Percentiles rank a stretch among this genome's conserved stretches.
Evolutionary conservation across 139 green algal genomes (phyloP).

Genomic region (Tetraselmis striata): DNA sequence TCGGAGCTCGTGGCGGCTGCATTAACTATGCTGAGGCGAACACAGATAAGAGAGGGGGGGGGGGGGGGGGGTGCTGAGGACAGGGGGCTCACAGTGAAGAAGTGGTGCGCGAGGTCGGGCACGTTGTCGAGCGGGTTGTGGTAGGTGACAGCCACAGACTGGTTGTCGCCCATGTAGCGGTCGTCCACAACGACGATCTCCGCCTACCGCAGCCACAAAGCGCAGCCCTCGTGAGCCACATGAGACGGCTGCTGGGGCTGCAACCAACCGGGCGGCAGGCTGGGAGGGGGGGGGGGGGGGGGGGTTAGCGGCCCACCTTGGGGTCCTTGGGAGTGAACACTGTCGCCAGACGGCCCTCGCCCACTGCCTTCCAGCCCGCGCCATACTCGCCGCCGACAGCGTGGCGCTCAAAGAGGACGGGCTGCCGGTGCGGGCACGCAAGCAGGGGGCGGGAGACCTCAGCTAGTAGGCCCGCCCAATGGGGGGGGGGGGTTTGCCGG

Average conservation of each 20-base stretch:
- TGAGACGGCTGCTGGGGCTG: too few species aligned
- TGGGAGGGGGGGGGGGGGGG: too few species aligned
- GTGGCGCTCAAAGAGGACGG: slow-evolving; percentile 28
- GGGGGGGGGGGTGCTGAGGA: too few species aligned
- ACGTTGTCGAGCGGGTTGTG: slow-evolving; percentile 31
- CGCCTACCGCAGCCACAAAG: too few species aligned
- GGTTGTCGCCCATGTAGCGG: slow-evolving; percentile 6
- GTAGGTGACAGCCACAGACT: slow-evolving; percentile 20
- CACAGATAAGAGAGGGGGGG: too few species aligned
- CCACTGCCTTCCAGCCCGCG: slow-evolving; percentile 21
- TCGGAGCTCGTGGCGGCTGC: too few species aligned
- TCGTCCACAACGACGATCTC: slow-evolving; percentile 18
- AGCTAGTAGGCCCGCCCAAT: too few species aligned
- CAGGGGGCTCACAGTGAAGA: slow-evolving; percentile 19
- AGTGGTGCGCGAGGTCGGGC: slow-evolving; percentile 17
- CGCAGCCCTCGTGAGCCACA: too few species aligned
- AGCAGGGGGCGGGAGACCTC: too few species aligned
- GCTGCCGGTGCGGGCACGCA: background rate
- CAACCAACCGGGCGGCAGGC: too few species aligned
- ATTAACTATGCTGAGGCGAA: too few species aligned
- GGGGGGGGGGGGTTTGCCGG: too few species aligned
- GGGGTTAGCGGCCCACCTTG: background rate
- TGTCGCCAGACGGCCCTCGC: slow-evolving; percentile 18
- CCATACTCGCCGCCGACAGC: slow-evolving; percentile 27
- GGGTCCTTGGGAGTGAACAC: slow-evolving; percentile 19